These are phyloP conservation scores for Picochlorum sp. DNA, from an alignment of 139 green algal genomes.

Conservation along the genomic window DNA sequence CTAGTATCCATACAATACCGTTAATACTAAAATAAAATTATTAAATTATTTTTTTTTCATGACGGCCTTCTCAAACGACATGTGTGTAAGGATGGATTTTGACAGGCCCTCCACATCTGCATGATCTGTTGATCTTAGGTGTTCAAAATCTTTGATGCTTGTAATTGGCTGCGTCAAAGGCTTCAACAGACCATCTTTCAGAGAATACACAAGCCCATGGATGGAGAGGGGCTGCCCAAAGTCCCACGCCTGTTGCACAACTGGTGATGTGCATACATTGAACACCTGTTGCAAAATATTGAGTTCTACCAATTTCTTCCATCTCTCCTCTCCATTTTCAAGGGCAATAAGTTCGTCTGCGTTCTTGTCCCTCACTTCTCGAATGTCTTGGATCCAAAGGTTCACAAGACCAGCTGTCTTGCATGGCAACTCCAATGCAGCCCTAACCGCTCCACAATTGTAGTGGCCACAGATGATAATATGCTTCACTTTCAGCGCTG, in stretches of 20 bases:
- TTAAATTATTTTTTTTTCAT: background rate
- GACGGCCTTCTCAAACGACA: background rate
- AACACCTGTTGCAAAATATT: conserved; percentile 59
- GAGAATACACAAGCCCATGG: conserved; percentile 57
- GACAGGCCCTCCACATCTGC: background rate
- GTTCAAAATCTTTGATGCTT: conserved; percentile 17
- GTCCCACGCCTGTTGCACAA: conserved; percentile 69
- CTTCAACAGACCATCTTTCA: conserved; percentile 42
- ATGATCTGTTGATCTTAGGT: conserved; percentile 2
- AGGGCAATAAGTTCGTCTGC: conserved; percentile 26
- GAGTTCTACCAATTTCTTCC: conserved; percentile 40
- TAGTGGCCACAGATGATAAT: conserved; percentile 78
- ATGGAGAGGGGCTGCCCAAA: conserved; percentile 55
- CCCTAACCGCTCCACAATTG: conserved; percentile 63
- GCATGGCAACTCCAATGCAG: conserved; percentile 45
- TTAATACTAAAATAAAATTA: background rate
- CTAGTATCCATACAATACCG: conserved; percentile 70
- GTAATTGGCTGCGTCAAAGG: conserved; percentile 26
- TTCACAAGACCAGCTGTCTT: conserved; percentile 59
- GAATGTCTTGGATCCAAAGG: conserved; percentile 67
- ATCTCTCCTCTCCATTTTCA: conserved; percentile 15
- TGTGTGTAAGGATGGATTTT: conserved; percentile 4
- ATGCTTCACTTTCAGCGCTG: conserved; percentile 64
- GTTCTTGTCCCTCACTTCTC: conserved; percentile 33
- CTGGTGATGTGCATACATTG: conserved; percentile 59